Conservation (phyloP, 306 rosid species). For the Cyclanthera cordifolia region DNA sequence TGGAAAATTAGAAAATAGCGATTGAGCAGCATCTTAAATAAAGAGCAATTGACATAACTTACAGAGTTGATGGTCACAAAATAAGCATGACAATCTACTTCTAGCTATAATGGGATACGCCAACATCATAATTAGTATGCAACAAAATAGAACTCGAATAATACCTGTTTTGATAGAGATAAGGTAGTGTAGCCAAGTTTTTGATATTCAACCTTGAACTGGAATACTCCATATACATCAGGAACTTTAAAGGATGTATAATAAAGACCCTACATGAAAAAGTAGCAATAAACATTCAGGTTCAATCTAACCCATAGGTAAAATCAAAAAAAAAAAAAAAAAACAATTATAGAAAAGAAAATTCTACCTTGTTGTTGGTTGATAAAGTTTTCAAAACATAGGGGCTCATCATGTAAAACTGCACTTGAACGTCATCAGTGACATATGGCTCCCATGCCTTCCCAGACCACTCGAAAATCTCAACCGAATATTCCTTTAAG, state of each 20-base stretch:
- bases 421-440: conserved; percentile 84
- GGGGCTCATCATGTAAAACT: conserved; percentile 99
- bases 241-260: conserved; percentile 86
- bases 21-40: neutral
- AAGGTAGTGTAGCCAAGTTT: conserved; percentile 84
- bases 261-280: conserved; percentile 51
- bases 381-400: conserved; percentile 83
- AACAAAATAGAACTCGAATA: neutral
- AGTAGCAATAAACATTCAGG: neutral
- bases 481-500: conserved; percentile 74
- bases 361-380: conserved; percentile 54
- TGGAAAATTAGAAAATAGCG: too few relatives aligned
- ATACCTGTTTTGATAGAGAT: conserved; percentile 82
- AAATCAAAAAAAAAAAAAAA: conserved; percentile 8
- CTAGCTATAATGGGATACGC: neutral
- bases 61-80: neutral
- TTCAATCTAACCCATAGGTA: neutral
- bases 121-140: neutral
- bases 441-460: conserved; percentile 83
- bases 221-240: conserved; percentile 98
- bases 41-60: neutral
- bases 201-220: conserved; percentile 84
- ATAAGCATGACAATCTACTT: neutral
- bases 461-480: conserved; percentile 89
- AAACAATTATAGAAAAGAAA: neutral